A percentile compares a stretch with the other conserved stretches of the same genome.
These are phyloP conservation scores for Cladorrhinum sp. DNA, from an alignment of 2,329 filamentous ascomycete species.

Conservation along the genomic window DNA sequence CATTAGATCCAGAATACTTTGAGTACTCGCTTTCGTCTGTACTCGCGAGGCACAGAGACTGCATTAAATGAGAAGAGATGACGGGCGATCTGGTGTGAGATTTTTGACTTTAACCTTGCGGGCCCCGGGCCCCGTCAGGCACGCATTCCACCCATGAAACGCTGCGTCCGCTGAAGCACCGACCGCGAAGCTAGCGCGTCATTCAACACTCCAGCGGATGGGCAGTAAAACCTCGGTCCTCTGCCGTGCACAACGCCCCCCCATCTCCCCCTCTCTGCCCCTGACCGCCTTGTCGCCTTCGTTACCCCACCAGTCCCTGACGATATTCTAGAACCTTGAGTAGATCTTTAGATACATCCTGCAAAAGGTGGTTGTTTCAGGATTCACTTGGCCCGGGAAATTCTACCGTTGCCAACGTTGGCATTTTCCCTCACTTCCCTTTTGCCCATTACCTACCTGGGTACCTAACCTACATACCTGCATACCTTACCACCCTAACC, in stretches of 20 bases:
- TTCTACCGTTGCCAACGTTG: not conserved
- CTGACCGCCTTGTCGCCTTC: constrained; percentile 5
- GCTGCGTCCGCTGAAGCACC: constrained; percentile 9
- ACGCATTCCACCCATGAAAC: constrained; percentile 21
- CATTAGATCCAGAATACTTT: not conserved
- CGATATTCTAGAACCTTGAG: constrained; percentile 14
- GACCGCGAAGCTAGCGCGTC: constrained; percentile 24
- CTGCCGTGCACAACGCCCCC: constrained; percentile 16
- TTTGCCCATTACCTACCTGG: not conserved
- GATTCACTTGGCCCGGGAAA: constrained; percentile 1
- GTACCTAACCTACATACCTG: not conserved
- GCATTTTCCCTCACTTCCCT: not conserved
- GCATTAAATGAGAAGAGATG: not conserved
- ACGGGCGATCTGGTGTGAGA: not conserved
- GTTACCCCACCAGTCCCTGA: constrained; percentile 10
- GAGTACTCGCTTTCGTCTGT: not conserved
- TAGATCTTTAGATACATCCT: constrained; percentile 4
- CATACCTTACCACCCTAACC: not conserved
- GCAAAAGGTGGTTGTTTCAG: constrained; percentile 1
- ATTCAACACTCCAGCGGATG: constrained; percentile 10
- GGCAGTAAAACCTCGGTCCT: not conserved
- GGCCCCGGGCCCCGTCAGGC: constrained; percentile 5
- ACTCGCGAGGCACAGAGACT: not conserved
- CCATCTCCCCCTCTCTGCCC: constrained; percentile 6
- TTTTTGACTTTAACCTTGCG: not conserved